A percentile compares a stretch with the other conserved stretches of the same genome.
phyloP scores from a whole-genome alignment of 2,329 filamentous ascomycete species.

The Acarospora socialis region DNA sequence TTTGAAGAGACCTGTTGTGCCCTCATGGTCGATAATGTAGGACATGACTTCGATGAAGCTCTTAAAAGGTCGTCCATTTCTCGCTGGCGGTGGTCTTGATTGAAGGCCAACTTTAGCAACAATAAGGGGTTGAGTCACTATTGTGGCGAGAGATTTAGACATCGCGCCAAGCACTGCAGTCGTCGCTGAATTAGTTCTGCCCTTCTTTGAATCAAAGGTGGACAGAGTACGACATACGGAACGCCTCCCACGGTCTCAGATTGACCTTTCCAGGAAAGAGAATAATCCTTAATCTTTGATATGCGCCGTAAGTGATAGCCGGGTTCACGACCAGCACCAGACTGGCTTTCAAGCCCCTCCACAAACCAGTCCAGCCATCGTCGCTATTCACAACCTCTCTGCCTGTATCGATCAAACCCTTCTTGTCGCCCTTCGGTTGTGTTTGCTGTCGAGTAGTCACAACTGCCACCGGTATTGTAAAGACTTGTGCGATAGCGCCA shows the following conservation, averaged over 20 bases:
- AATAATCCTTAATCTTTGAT: slow-evolving; percentile 68
- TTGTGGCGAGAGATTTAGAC: slow-evolving; percentile 83
- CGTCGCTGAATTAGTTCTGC: too few relatives aligned
- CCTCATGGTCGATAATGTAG: slow-evolving; percentile 85
- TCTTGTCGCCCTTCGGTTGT: slow-evolving; percentile 67
- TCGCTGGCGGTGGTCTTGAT: slow-evolving; percentile 71
- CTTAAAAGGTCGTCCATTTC: slow-evolving; percentile 83
- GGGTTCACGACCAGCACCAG: slow-evolving; percentile 92
- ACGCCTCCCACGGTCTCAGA: slow-evolving; percentile 75
- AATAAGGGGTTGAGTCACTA: slow-evolving; percentile 87
- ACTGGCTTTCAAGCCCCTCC: slow-evolving; percentile 91
- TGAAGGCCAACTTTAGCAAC: slow-evolving; percentile 96
- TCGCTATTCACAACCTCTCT: slow-evolving; percentile 80
- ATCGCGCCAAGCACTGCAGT: slow-evolving; percentile 68
- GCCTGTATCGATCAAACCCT: slow-evolving; percentile 74
- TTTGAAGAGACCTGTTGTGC: slow-evolving; percentile 75
- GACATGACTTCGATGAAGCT: slow-evolving; percentile 88
- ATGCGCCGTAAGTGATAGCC: slow-evolving; percentile 93
- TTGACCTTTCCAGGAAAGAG: slow-evolving; percentile 65
- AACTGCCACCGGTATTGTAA: slow-evolving; percentile 91
- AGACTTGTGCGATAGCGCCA: slow-evolving; percentile 82
- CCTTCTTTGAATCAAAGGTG: slow-evolving; percentile 2
- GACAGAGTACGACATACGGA: slow-evolving; percentile 48
- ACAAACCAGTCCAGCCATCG: slow-evolving; percentile 77
- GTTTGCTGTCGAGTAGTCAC: slow-evolving; percentile 95